These are phyloP conservation scores for Medicago truncatula DNA, from an alignment of 306 rosid species.

Conservation along the genomic window MtrunA17r5.0-ANR NC_053048.1:37761501-37762000, in stretches of 20 bases:
- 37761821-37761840: neutral
- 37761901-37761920: slow-evolving; percentile 22
- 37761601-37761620: neutral
- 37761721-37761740: no score
- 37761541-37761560: neutral
- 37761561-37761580: neutral
- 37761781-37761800: neutral
- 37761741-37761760: no score
- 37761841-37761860: neutral
- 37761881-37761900: neutral
- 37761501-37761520: neutral
- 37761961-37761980: slow-evolving; percentile 23
- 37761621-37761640: neutral
- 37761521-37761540: slow-evolving; percentile 10
- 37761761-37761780: neutral
- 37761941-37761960: neutral
- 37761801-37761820: slow-evolving; percentile 11
- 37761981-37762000: neutral
- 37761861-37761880: slow-evolving; percentile 9
- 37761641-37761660: neutral
- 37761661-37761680: neutral
- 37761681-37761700: no score
- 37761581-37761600: neutral
- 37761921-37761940: slow-evolving; percentile 17
- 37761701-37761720: no score